Conservation (phyloP, 78 protist genomes). For the Monocercomonoides exilis region DNA sequence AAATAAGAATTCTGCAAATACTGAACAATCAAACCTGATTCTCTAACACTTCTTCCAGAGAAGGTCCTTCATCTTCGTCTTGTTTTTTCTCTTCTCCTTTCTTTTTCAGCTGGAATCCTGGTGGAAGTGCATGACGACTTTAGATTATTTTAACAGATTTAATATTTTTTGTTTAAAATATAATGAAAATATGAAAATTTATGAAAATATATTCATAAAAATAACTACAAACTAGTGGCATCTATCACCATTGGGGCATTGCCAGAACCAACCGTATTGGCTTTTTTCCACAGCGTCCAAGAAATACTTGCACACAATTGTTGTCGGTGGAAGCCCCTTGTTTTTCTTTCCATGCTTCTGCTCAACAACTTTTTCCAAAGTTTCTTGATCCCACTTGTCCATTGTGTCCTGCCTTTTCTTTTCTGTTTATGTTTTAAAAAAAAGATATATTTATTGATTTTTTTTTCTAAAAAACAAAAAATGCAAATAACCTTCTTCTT, state of each 20-base stretch:
- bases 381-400: slow-evolving; percentile 62
- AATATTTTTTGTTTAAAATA: slow-evolving; percentile 28
- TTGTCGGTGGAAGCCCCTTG: slow-evolving; percentile 8
- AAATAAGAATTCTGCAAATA: no score
- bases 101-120: slow-evolving; percentile 56
- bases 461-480: not conserved
- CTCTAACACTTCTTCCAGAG: slow-evolving; percentile 62
- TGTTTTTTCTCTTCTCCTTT: slow-evolving; percentile 35
- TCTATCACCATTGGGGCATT: slow-evolving; percentile 54
- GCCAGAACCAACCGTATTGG: slow-evolving; percentile 80
- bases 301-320: slow-evolving; percentile 60
- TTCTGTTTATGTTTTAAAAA: not conserved
- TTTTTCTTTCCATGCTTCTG: slow-evolving; percentile 40
- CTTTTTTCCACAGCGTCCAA: slow-evolving; percentile 64
- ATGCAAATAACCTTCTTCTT: no score
- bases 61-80: slow-evolving; percentile 35
- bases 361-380: slow-evolving; percentile 48
- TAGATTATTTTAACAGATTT: not conserved
- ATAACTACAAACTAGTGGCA: slow-evolving; percentile 1
- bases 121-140: slow-evolving; percentile 72
- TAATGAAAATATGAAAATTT: not conserved
- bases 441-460: not conserved
- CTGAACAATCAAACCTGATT: slow-evolving; percentile 18
- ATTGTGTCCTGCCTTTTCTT: slow-evolving; percentile 38
- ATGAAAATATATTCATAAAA: not conserved